Percentiles rank a stretch among this genome's conserved stretches.
phyloP scores from a whole-genome alignment of 495 filamentous ascomycete genomes.

The Pyrenula massariospora region DNA sequence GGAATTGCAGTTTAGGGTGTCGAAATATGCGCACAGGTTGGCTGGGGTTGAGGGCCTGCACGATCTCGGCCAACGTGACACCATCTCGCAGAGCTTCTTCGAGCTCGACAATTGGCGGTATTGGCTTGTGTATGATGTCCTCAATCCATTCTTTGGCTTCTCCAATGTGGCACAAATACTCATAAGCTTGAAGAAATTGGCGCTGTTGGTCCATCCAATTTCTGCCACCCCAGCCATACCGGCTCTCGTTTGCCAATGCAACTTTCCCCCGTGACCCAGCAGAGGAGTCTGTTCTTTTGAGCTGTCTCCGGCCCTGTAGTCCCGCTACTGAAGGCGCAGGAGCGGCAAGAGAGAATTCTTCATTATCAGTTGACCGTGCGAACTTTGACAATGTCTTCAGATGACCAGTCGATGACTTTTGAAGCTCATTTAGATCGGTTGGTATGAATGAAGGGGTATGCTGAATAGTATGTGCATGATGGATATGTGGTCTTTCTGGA shows the following conservation, averaged over 20 bases:
- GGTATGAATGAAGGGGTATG: conserved; percentile 29
- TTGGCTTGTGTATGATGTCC: conserved; percentile 75
- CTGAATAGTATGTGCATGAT: conserved; percentile 27
- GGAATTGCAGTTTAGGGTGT: conserved; percentile 72
- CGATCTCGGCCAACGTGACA: conserved; percentile 91
- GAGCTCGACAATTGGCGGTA: conserved; percentile 90
- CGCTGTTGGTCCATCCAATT: conserved; percentile 99
- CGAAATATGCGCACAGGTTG: conserved; percentile 72
- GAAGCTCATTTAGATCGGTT: conserved; percentile 66
- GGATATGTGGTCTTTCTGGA: conserved; percentile 29
- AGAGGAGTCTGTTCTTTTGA: conserved; percentile 63
- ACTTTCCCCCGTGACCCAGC: conserved; percentile 29
- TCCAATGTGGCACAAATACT: conserved; percentile 98
- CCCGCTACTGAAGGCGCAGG: conserved; percentile 75
- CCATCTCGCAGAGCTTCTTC: conserved; percentile 91
- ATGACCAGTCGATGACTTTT: conserved; percentile 77
- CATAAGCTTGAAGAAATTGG: conserved; percentile 93
- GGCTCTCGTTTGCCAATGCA: conserved; percentile 36
- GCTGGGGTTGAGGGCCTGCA: conserved; percentile 74
- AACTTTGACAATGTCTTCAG: conserved; percentile 81
- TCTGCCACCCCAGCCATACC: conserved; percentile 65
- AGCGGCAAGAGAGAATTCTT: conserved; percentile 67
- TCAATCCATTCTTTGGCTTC: conserved; percentile 99
- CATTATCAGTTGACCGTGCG: conserved; percentile 58
- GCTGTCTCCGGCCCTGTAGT: conserved; percentile 65